Base-by-base conservation (phyloP, 139 green algal genomes). In the Chlorella vulgaris region DNA sequence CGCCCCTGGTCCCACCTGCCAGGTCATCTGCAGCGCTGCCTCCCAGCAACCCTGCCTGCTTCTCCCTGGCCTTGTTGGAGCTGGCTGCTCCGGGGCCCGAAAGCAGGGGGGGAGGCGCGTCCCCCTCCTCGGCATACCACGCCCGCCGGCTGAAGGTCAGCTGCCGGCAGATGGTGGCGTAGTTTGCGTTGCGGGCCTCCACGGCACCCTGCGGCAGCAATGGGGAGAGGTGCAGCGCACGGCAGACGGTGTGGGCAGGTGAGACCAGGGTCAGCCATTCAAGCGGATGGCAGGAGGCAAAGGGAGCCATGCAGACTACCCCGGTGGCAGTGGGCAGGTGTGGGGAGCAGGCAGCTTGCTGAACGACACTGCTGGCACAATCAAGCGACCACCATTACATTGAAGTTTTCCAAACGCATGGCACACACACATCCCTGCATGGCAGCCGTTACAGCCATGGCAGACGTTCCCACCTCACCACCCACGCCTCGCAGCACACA, bases 141-240 rank as follows among this genome's bases (percentile, higher is more conserved):
- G 66, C 42, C 18, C 70, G 18, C 4, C 62, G 66, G 65, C 81
- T 76, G 69, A 98, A 98, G 69, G 84, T 86, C 66, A 98, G 88
- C 38, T 78, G 65, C 28, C 85, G 83, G 8, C 89, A 81, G 62
- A 98, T 97, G 66, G 88, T 90, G 39, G 73, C 67, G 50, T 97
- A 98, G 80, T 99, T 91, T 15, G 87, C 87, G 82, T 98, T 98
- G 33, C 95, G 89, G 33, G 91, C 86, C 26, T 94, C 89, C 62
- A 98, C 90, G 13, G 91, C 87, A 24, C 91, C 84, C 88, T 94
- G 90, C n/a, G 21, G 13, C 22, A 21, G 13, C 10, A 15, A 55
- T 24, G 47, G 47, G 47, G 47, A 15, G 47, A 15, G 47, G 10
- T 24, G 15, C n/a, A n/a, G n/a, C n/a, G n/a, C n/a, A n/a, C n/a